Percentiles rank a stretch among this genome's conserved stretches.
Evolutionary conservation across 2,329 filamentous ascomycete species (phyloP).

Genomic region (Ascochyta fabae): DNA sequence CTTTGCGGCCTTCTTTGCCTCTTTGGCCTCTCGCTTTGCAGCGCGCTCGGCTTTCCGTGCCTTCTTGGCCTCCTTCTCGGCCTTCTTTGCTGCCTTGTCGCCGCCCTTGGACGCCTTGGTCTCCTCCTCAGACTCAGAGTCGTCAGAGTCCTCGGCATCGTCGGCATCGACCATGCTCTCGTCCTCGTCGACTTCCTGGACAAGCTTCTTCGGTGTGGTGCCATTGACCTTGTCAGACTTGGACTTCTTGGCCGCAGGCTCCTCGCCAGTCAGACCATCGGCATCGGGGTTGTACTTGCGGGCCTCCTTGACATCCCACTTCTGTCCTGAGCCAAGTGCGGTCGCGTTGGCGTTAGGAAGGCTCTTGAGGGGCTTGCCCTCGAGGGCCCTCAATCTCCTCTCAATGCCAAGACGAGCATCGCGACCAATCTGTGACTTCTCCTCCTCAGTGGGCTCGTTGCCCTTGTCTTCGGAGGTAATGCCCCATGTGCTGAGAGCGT

Average conservation of each 20-base stretch:
- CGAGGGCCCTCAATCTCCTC: conserved; percentile 76
- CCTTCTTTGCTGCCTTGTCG: conserved; percentile 51
- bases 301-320: conserved; percentile 91
- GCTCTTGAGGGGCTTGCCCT: conserved; percentile 86
- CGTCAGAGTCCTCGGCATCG: conserved; percentile 45
- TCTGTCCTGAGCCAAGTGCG: conserved; percentile 61
- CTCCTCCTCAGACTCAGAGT: conserved; percentile 44
- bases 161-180: conserved; percentile 49
- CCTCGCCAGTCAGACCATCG: conserved; percentile 78
- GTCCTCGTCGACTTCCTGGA: conserved; percentile 58
- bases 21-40: conserved; percentile 48
- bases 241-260: conserved; percentile 64
- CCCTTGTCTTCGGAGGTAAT: conserved; percentile 59
- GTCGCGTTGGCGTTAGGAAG: conserved; percentile 67
- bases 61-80: conserved; percentile 55
- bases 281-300: conserved; percentile 95
- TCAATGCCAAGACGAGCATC: conserved; percentile 75
- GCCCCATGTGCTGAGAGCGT: conserved; percentile 82
- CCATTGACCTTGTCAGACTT: conserved; percentile 53
- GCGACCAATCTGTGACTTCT: conserved; percentile 81
- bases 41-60: conserved; percentile 48
- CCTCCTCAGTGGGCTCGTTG: conserved; percentile 79
- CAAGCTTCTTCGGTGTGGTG: conserved; percentile 51
- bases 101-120: conserved; percentile 41
- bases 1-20: conserved; percentile 62